A percentile compares a stretch with the other conserved stretches of the same genome.
phyloP scores from a whole-genome alignment of 2,329 filamentous ascomycete genomes.

The Cercospora beticola region DNA sequence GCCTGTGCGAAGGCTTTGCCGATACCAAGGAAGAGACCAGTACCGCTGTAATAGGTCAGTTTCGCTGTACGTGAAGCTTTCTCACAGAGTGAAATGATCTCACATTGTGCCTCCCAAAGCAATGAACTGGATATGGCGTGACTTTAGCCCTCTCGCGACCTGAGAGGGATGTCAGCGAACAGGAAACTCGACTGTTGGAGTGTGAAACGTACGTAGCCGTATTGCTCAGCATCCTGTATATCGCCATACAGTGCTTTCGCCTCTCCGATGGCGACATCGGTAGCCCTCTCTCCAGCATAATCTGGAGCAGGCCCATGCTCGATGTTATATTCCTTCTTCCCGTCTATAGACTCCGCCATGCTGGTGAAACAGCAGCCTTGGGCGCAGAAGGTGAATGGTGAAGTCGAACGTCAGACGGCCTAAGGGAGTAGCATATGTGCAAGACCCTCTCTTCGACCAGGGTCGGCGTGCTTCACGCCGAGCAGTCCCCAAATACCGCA shows the following conservation, averaged over 20 bases:
- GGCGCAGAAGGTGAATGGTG: neutral
- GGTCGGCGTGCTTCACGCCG: neutral
- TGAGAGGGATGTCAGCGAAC: slow-evolving; percentile 34
- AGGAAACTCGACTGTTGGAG: neutral
- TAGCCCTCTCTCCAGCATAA: slow-evolving; percentile 14
- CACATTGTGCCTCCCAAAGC: slow-evolving; percentile 48
- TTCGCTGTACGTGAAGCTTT: neutral
- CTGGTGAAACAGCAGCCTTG: neutral
- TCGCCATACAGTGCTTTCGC: slow-evolving; percentile 56
- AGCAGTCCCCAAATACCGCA: neutral
- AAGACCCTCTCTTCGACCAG: neutral
- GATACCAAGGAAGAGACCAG: slow-evolving; percentile 24
- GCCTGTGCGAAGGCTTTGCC: slow-evolving; percentile 23
- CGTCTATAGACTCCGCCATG: slow-evolving; percentile 16
- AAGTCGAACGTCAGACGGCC: neutral
- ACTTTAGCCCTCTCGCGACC: slow-evolving; percentile 53
- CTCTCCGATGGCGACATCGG: slow-evolving; percentile 40
- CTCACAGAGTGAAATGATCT: neutral
- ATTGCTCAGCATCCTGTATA: slow-evolving; percentile 47
- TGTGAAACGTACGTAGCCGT: neutral
- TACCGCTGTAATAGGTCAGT: slow-evolving; percentile 42
- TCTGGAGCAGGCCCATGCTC: neutral
- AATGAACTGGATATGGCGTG: slow-evolving; percentile 60
- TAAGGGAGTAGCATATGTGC: neutral
- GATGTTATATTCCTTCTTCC: slow-evolving; percentile 16